Conservation (phyloP, 495 filamentous ascomycete genomes). For the Aspergillus funiculosus region DNA sequence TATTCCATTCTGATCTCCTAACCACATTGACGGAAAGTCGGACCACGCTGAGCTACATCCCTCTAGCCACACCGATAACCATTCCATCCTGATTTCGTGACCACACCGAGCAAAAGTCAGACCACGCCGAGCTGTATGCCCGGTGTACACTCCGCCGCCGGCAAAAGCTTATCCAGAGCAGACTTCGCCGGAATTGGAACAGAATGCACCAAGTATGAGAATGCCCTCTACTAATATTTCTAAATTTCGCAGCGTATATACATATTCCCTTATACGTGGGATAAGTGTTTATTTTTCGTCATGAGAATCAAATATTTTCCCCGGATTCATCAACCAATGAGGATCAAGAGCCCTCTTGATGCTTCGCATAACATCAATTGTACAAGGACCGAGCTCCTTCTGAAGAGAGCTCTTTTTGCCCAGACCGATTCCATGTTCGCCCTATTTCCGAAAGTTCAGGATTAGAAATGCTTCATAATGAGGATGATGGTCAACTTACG, state of each 20-base stretch:
- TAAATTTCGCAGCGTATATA: no score
- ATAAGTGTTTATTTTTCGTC: conserved; percentile 8
- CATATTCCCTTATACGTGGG: no score
- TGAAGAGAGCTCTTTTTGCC: conserved; percentile 78
- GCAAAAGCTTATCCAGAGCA: neutral
- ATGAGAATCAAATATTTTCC: conserved; percentile 71
- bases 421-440: conserved; percentile 84
- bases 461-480: conserved; percentile 8
- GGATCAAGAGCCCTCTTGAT: conserved; percentile 86
- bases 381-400: conserved; percentile 76
- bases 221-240: no score
- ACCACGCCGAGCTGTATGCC: no score
- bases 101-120: no score
- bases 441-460: conserved; percentile 42
- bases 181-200: conserved; percentile 1
- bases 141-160: no score
- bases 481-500: conserved; percentile 30
- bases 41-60: no score
- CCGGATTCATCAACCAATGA: conserved; percentile 84
- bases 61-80: no score
- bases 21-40: no score
- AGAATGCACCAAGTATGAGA: neutral
- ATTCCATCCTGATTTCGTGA: no score
- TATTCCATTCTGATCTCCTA: no score
- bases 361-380: conserved; percentile 76